These are phyloP conservation scores for Ogataea siamensis DNA, from an alignment of 805 yeast genomes.

Conservation along the genomic window DNA sequence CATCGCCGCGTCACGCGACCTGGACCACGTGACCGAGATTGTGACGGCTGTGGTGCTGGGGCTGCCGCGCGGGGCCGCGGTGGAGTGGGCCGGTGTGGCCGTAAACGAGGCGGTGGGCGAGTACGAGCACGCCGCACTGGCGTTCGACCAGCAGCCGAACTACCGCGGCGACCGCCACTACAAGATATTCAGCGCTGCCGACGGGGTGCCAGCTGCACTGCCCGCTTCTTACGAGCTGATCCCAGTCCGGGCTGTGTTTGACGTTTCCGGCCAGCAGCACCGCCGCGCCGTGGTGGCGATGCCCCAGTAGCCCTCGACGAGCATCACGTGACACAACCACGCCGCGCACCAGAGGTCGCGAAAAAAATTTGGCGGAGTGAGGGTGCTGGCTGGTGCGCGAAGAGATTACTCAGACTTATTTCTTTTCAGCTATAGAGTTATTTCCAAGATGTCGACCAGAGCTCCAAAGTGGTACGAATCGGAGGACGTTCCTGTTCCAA, in stretches of 20 bases:
- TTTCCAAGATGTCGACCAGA: constrained; percentile 32
- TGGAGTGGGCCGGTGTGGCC: constrained; percentile 75
- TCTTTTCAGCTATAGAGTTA: constrained; percentile 12
- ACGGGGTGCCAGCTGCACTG: background rate
- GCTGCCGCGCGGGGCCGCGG: constrained; percentile 61
- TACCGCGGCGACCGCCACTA: constrained; percentile 28
- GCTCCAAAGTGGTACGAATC: constrained; percentile 95
- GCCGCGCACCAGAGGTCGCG: constrained; percentile 15
- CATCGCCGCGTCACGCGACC: constrained; percentile 16
- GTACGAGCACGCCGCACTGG: constrained; percentile 22
- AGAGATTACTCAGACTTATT: constrained; percentile 12
- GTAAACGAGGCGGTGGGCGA: constrained; percentile 41
- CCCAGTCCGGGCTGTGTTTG: constrained; percentile 22
- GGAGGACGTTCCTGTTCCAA: constrained; percentile 84
- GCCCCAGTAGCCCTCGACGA: constrained; percentile 1
- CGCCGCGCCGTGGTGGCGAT: constrained; percentile 16
- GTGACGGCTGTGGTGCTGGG: constrained; percentile 53
- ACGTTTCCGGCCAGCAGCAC: constrained; percentile 5
- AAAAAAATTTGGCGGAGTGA: constrained; percentile 16
- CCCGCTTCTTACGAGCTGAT: constrained; percentile 25
- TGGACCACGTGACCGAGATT: constrained; percentile 25
- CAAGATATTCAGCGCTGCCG: constrained; percentile 23
- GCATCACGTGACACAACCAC: constrained; percentile 12
- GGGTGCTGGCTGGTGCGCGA: constrained; percentile 10
- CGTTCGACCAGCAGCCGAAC: background rate